Evolutionary conservation across 2,329 filamentous ascomycete species (phyloP), one percentile per base, ranked within the genome.

Genomic region (Karstenula rhodostoma): DNA sequence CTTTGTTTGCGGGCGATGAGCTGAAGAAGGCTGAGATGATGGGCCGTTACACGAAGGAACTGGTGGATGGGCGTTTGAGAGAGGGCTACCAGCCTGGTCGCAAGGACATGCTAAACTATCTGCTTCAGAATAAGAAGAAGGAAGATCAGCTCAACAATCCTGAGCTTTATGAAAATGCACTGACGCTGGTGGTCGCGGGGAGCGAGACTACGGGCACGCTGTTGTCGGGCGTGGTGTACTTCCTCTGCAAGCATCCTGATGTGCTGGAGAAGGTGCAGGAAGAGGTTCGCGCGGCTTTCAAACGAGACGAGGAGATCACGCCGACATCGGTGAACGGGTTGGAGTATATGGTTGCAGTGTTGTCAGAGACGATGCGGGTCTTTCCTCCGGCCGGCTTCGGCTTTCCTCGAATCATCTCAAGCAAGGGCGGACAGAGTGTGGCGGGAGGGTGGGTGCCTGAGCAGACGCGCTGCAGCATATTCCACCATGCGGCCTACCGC

Each of bases 131-230:
- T 17, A 44, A 61, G 72, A 19, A 76, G 65, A 44, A 68, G 60
- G 63, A 72, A 63, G 62, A 68, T 56, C 50, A 64, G 12, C 22
- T 47, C 47, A 61, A 68, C 33, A 63, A 57, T 7, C 63, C 64
- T 4, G 78, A 80, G 58, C 70, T 79, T 22, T 67, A 77, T 42
- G 65, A 66, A 13, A 77, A 73, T 37, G 73, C 71, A 19, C 63
- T 66, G 1, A 25, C 77, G 4, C 72, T 80, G 42, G 75, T 80
- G 62, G 63, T 77, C 51, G 78, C 75, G 0, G 78, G 78, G 1
- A 76, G 72, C 3, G 78, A 80, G 60, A 79, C 78, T 0, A 78
- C 76, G 0, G 75, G 75, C 0, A 79, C 46, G 27, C 9, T 32
- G 9, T 32, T 49, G 46, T n/a, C 46, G 13, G 46, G 46, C 15